phyloP scores from a whole-genome alignment of 2,329 filamentous ascomycete genomes.

The Proliferodiscus dingleyae region DNA sequence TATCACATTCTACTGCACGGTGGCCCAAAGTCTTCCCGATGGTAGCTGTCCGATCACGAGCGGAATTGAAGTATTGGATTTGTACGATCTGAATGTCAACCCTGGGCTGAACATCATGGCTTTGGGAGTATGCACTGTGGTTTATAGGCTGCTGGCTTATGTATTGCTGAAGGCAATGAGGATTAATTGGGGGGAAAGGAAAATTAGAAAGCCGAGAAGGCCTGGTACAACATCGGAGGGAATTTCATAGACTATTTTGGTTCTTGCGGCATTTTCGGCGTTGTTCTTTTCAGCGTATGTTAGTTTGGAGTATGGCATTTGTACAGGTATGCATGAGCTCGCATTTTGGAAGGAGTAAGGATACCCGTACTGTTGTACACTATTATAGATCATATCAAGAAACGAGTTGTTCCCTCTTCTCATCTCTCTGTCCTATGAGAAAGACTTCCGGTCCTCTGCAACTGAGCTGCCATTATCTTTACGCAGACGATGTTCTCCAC shows the following conservation, averaged over 20 bases:
- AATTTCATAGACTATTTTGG: background rate
- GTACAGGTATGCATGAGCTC: no score
- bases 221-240: background rate
- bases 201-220: background rate
- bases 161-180: slow-evolving; percentile 49
- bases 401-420: no score
- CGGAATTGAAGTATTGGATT: slow-evolving; percentile 59
- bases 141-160: slow-evolving; percentile 63
- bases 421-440: background rate
- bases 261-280: background rate
- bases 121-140: slow-evolving; percentile 57
- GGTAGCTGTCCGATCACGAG: slow-evolving; percentile 61
- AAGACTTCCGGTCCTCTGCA: background rate
- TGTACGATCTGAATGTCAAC: slow-evolving; percentile 63
- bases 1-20: slow-evolving; percentile 59
- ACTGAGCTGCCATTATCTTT: background rate
- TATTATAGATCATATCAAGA: background rate
- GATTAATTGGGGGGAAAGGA: slow-evolving; percentile 42
- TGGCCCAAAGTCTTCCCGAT: slow-evolving; percentile 51
- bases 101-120: slow-evolving; percentile 57
- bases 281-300: background rate
- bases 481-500: no score
- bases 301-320: background rate
- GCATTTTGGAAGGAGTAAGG: background rate
- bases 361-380: background rate